Conservation (phyloP, 441 rosid species). For the Adansonia rubrostipa region DNA sequence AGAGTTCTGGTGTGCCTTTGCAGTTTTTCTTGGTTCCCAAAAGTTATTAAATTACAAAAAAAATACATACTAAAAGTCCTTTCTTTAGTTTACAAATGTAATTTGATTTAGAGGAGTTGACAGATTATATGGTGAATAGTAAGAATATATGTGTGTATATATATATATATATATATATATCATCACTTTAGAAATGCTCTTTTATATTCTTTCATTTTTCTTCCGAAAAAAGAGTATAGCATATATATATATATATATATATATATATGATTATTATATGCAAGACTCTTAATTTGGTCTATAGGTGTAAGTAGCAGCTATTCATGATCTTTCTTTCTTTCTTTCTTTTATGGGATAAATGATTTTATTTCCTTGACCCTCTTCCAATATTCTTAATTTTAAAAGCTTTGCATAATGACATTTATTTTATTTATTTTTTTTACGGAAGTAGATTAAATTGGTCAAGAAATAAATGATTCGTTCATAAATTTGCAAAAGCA, state of each 20-base stretch:
- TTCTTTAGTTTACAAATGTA: no score
- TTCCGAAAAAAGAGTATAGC: not conserved
- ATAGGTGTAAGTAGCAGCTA: not conserved
- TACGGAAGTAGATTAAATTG: not conserved
- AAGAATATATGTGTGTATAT: not conserved
- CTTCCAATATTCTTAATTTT: not conserved
- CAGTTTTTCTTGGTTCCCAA: no score
- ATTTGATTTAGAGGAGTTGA: no score
- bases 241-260: not conserved
- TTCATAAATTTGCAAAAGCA: slow-evolving; percentile 20
- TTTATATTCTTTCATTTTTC: not conserved
- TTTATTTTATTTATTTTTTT: not conserved
- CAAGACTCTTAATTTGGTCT: no score
- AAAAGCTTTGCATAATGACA: not conserved
- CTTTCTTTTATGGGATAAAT: not conserved
- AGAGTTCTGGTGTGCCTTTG: no score
- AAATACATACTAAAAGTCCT: no score
- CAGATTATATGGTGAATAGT: not conserved
- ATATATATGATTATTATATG: not conserved
- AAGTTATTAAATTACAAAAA: no score
- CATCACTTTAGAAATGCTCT: not conserved
- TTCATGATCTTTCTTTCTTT: slow-evolving; percentile 3
- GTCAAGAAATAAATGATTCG: not conserved
- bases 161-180: no score
- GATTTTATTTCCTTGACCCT: slow-evolving; percentile 1